A percentile compares a stretch with the other conserved stretches of the same genome.
These are phyloP conservation scores for Aspergillus neotritici DNA, from an alignment of 2,329 filamentous ascomycete genomes.

Conservation along the genomic window DNA sequence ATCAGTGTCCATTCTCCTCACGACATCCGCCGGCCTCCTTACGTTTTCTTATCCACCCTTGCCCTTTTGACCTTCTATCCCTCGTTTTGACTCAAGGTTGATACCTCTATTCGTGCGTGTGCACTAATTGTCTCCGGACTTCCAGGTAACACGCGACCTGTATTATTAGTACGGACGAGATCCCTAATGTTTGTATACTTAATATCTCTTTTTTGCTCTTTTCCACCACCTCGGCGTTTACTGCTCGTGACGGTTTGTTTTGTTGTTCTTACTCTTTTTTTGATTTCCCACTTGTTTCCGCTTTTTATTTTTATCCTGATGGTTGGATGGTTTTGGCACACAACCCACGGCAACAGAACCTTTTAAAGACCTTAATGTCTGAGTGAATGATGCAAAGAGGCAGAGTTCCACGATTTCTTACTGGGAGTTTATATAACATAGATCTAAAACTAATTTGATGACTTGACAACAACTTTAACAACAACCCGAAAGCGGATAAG, in stretches of 20 bases:
- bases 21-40: no score
- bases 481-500: no score
- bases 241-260: not conserved
- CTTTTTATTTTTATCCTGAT: conserved; percentile 1
- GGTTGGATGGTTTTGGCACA: conserved; percentile 4
- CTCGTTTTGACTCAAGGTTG: not conserved
- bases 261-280: conserved; percentile 1
- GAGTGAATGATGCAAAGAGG: conserved; percentile 3
- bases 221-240: not conserved
- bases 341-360: conserved; percentile 10
- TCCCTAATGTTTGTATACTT: conserved; percentile 14
- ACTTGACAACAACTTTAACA: no score
- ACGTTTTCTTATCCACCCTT: not conserved
- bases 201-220: conserved; percentile 10
- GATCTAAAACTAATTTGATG: no score
- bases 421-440: no score
- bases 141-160: conserved; percentile 6
- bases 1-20: no score
- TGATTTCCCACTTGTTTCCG: conserved; percentile 1
- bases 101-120: conserved; percentile 3
- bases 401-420: not conserved
- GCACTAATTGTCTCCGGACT: conserved; percentile 6
- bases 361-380: conserved; percentile 5
- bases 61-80: no score
- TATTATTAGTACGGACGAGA: conserved; percentile 14